Base-by-base conservation (phyloP, 768 basidiomycete genomes). In the Pleurotus giganteus region DNA sequence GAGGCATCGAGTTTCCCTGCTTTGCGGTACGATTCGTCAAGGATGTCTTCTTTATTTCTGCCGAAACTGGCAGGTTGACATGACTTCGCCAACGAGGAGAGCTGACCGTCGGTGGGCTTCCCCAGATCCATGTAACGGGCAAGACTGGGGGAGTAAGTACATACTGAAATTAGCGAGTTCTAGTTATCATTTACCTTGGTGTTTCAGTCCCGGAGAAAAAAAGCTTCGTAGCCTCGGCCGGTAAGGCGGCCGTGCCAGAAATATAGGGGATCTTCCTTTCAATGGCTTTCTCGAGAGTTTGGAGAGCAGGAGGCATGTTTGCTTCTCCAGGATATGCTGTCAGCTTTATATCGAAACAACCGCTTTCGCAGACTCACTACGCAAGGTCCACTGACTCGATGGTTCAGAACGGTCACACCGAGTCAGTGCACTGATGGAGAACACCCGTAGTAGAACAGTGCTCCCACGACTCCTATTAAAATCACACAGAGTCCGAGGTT, bases 1-100 rank as follows among this genome's bases (percentile, higher is more conserved):
- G 55, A 29, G 4, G 51, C 21, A 31, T 69, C 65, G 51, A 78
- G 57, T 61, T 73, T 71, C 8, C 69, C 62, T 1, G 66, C 71
- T 46, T 70, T 73, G 6, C 72, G 62, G 52, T 72, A 73, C 27
- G 68, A 59, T 37, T 71, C 71, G 56, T 74, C 73, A 3, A 67
- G 44, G 1, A 72, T 64, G 17, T 71, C 63, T 52, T 74, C 47
- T 1, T 66, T 27, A 23, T 65, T 61, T 2, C 27, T 19, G 9
- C 74, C 72, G 53, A 71, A 75, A 1, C 66, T 61, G 4, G 72
- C 71, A 2, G 64, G 66, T 1, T 68, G 58, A 55, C 71, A 72
- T 1, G 66, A 66, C 0, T 47, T 53, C 2, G 61, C 41, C 7
- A 74, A 65, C 1, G 37, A 4, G n/a, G 63, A 58, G 44, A 72